Base-by-base conservation (phyloP, 352 stramenopile species). In the Phytophthora lateralis region DNA sequence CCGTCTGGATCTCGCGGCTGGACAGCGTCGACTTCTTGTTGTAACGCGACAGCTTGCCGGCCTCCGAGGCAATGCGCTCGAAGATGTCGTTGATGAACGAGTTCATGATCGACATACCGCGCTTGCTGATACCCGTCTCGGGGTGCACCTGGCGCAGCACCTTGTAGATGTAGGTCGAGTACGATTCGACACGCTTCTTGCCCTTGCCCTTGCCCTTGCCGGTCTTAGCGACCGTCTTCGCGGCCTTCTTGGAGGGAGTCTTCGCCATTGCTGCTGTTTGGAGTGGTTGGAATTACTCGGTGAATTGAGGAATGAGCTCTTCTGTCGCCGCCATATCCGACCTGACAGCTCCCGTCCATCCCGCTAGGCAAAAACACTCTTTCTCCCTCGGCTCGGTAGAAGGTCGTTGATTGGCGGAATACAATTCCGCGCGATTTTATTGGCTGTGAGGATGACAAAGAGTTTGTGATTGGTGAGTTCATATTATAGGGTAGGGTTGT, bases 71-170 rank as follows among this genome's bases (percentile, higher is more conserved):
- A 53, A 99, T 98, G 58, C 96, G 91, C 78, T 99, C 97, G 77
- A 99, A 99, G 62, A 98, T 98, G 75, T 99, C 96, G 82, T 99
- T 98, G 78, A 99, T 98, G 81, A 99, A 99, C 63, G 96, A 99
- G 90, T 98, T 98, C 94, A 98, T 98, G 85, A 99, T 98, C 52
- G 93, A 98, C 96, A 99, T 99, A 49, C 91, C 96, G 63, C 95
- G 95, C 90, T 97, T 97, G 78, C 85, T 98, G 75, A 99, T 99
- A 75, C 97, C 97, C 63, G 93, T 98, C 64, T 98, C 94, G 7
- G 96, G 94, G 83, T 99, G 95, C 68, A 99, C 95, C 77, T 98
- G 96, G 49, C 91, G 93, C 56, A 97, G 64, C 49, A 97, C 89
- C 82, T 97, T 97, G 88, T 96, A 96, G 76, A 96, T 96, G 86